Evolutionary conservation across 179 eudicot genomes (phyloP), one percentile per base, ranked within the genome.

Genomic region (Spinacia oleracea): DNA sequence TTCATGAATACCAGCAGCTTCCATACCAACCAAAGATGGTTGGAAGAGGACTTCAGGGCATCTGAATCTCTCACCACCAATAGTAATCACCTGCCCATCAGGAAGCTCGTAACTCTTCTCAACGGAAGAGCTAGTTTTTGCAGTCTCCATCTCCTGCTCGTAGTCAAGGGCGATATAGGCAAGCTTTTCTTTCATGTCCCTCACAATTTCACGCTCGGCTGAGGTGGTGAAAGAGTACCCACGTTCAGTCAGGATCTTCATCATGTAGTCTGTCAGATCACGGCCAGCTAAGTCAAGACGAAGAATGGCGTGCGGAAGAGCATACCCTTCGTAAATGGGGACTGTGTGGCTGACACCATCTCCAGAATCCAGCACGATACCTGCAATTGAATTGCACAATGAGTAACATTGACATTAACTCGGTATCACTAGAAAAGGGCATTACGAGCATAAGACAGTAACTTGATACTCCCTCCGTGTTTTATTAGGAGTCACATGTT

Each of bases 331-430:
- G n/a, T 83, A 83, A 12, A 83, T 83, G 15, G 85, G 85, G 11
- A 83, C 83, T 0, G 85, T 83, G 83, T 83, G 85, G 72, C 85
- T 83, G 23, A 83, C 85, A 79, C 85, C 85, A 76, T 83, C 85
- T 66, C 85, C 85, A 56, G 85, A 83, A 80, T 76, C 85, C 43
- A 83, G 75, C 70, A 83, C 85, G 23, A 83, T 83, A 60, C 85
- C 85, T 83, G 78, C 73, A 64, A 62, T 43, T 21, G 53, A 15
- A 70, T 70, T 48, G 35, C 66, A 56, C 66, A 60, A 38, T n/a
- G 27, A 9, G 66, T 29, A 77, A 43, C 42, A 11, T 55, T 6
- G 50, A 5, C 51, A 62, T n/a, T 55, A 63, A 31, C 29, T 62
- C 43, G 3, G 11, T 21, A 34, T 35, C 23, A 15, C 6, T n/a